phyloP scores from a whole-genome alignment of 2,329 filamentous ascomycete species.

The Exophiala sp. region DNA sequence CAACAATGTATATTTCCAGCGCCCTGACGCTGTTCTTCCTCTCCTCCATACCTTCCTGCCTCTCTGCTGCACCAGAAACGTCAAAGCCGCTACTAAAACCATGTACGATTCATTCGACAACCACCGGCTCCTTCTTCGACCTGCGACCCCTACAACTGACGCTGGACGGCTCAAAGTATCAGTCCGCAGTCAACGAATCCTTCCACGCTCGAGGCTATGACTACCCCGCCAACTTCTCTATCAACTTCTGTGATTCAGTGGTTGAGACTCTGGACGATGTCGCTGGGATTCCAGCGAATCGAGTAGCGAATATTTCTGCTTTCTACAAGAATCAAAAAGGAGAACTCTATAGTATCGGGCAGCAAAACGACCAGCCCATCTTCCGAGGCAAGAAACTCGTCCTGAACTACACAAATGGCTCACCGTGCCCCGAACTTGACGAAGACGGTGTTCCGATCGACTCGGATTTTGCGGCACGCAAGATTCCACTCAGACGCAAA shows the following conservation, averaged over 20 bases:
- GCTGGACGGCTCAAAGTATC: constrained; percentile 43
- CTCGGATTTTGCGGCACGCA: constrained; percentile 15
- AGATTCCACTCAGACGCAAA: constrained; percentile 51
- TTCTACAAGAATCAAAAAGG: constrained; percentile 39
- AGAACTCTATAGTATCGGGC: constrained; percentile 31
- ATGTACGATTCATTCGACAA: constrained; percentile 61
- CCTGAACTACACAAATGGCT: constrained; percentile 72
- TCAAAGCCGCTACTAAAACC: constrained; percentile 47
- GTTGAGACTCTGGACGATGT: constrained; percentile 47
- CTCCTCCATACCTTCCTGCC: constrained; percentile 31
- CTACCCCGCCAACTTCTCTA: constrained; percentile 49
- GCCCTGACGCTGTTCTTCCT: constrained; percentile 33
- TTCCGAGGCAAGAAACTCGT: constrained; percentile 61
- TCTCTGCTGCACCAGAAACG: constrained; percentile 38
- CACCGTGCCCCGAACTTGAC: constrained; percentile 55
- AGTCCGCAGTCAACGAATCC: constrained; percentile 42
- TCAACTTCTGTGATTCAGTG: constrained; percentile 51
- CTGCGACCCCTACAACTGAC: constrained; percentile 49
- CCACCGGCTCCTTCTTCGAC: constrained; percentile 62
- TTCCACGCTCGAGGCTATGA: constrained; percentile 50
- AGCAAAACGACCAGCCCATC: constrained; percentile 44
- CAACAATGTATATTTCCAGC: constrained; percentile 16
- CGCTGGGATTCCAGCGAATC: constrained; percentile 40
- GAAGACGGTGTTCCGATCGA: constrained; percentile 25
- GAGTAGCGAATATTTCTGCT: constrained; percentile 48